Evolutionary conservation across 805 yeast genomes (phyloP), one percentile per base, ranked within the genome.

Genomic region (Hagleromyces aurorensis): DNA sequence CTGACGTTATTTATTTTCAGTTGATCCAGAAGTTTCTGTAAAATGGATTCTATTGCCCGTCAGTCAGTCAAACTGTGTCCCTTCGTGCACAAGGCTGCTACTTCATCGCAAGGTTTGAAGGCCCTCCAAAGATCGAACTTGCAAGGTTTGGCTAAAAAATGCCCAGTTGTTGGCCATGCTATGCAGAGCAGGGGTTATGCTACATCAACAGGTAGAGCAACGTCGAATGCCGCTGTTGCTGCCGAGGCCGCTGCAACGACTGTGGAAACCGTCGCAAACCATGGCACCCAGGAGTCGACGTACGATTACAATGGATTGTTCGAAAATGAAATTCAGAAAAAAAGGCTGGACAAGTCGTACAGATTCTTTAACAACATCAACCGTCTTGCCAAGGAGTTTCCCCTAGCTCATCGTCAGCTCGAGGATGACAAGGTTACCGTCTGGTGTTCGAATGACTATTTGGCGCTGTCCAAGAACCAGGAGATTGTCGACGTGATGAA

Each of bases 371-470:
- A 91, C 72, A 91, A 91, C 68, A 86, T 91, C 65, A 91, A 91
- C 67, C 78, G 99, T 46, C 69, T 91, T 46, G 97, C 97, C 27
- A 68, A 75, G 37, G 95, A 89, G 55, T 91, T 85, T 53, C 99
- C 99, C 24, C 65, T 65, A 49, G 98, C 98, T 20, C 98, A 91
- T 54, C 73, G 91, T 43, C 69, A 77, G 34, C 38, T 52, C 20
- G 84, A 78, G 50, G 65, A 65, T 10, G 94, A 85, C 49, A 82
- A 82, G 53, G 98, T 91, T 36, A 86, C 94, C 30, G 98, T 91
- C 35, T 91, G 99, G 99, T 91, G 99, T 54, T 87, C 98, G 23
- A 91, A 91, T 58, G 99, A 91, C 60, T 91, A 91, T 57, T 68
- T 91, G 38, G 96, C 97, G 8, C 83, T 91, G 91, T 89, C 96